Evolutionary conservation across 257 asterid genomes (phyloP).

Genomic region (Striga asiatica): DNA sequence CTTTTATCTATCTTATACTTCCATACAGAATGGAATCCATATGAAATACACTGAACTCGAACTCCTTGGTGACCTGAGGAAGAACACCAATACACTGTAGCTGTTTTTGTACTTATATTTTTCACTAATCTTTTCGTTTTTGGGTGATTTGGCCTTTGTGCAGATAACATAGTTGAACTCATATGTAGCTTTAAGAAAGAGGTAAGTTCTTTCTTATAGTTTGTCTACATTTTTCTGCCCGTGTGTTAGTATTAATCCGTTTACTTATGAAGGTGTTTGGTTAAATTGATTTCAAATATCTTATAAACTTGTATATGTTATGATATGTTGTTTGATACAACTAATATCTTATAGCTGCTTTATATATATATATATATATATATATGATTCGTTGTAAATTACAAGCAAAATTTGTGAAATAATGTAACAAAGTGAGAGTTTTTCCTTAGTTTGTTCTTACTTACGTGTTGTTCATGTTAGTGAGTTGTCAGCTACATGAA

Average conservation of each 20-base stretch:
- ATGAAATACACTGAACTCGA: neutral
- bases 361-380: no score
- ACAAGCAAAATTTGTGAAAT: neutral
- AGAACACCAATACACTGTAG: conserved; percentile 1
- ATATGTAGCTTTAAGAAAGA: conserved; percentile 86
- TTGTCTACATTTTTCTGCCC: neutral
- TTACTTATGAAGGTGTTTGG: neutral
- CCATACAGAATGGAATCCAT: conserved; percentile 1
- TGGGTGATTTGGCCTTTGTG: conserved; percentile 20
- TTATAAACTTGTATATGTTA: neutral
- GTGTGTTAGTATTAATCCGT: conserved; percentile 5
- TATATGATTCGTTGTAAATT: neutral
- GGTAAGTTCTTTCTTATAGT: conserved; percentile 60
- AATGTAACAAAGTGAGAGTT: neutral
- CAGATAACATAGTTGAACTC: conserved; percentile 97
- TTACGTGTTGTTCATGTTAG: neutral
- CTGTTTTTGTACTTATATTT: neutral
- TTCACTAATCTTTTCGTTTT: neutral
- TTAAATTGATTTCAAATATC: neutral
- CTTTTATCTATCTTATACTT: neutral
- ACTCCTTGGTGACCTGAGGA: neutral
- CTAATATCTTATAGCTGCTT: no score
- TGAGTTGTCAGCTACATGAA: conserved; percentile 65
- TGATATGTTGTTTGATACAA: neutral
- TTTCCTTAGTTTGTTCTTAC: neutral